Evolutionary conservation across 2,329 filamentous ascomycete species (phyloP).

Genomic region (Botryotinia calthae): DNA sequence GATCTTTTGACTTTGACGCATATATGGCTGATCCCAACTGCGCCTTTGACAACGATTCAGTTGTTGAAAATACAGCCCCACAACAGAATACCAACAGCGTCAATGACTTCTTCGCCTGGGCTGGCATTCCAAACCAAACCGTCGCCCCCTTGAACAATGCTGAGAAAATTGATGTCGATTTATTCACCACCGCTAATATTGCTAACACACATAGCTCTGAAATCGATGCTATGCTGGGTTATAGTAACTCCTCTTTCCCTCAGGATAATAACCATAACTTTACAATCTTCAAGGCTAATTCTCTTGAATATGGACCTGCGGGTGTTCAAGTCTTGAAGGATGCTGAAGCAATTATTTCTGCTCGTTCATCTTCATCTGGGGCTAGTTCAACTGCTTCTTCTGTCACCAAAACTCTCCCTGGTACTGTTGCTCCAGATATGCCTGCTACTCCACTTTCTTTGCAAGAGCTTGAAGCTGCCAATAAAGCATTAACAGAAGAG

Average conservation of each 20-base stretch:
- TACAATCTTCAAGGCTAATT: not conserved
- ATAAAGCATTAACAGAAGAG: not conserved
- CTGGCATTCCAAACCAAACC: not conserved
- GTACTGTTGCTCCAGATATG: not conserved
- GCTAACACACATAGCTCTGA: not conserved
- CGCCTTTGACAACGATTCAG: not conserved
- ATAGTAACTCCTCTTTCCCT: not conserved
- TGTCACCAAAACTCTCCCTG: not conserved
- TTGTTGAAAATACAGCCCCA: not conserved
- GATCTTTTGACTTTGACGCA: not conserved
- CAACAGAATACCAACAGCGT: not conserved
- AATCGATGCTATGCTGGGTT: not conserved
- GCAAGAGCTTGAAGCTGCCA: not conserved
- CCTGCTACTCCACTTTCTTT: not conserved
- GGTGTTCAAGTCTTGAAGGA: not conserved
- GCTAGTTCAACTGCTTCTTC: not conserved
- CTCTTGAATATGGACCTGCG: not conserved
- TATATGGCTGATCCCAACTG: not conserved
- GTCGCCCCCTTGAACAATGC: no score
- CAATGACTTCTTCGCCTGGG: not conserved
- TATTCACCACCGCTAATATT: not conserved
- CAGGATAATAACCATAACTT: not conserved
- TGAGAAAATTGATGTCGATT: not conserved
- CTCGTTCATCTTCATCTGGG: not conserved
- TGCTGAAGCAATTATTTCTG: not conserved